Evolutionary conservation across 108 stramenopile species (phyloP), one percentile per base, ranked within the genome.

Genomic region (Fistulifera pelliculosa): DNA sequence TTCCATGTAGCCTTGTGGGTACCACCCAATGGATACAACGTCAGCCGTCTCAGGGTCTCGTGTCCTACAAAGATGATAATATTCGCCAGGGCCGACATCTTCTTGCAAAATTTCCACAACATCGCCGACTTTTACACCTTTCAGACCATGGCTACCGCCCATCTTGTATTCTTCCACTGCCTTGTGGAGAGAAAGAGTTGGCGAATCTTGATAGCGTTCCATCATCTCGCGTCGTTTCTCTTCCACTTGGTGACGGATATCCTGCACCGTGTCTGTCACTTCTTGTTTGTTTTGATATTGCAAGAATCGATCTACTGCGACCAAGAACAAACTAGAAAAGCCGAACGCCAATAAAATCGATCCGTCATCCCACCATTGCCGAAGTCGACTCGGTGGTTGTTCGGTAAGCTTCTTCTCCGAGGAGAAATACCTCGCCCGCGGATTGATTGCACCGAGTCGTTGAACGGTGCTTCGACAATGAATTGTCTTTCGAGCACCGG

Each of bases 31-130:
- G 1, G 77, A 73, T 31, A 64, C 51, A 14, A 38, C 28, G 16
- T 43, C 38, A 25, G 45, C 53, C 13, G 31, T 52, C 18, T 56
- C 53, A 48, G 49, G 49, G 24, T 27, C 49, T 52, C 41, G 16
- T 41, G 71, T 68, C 4, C 81, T 71, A 60, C 89, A 91, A 18
- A 91, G 54, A 70, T 86, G 77, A 62, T 91, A 91, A 43, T 64
- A 62, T 17, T 66, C 27, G 25, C 68, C 69, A 13, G 89, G 89
- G 8, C 89, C 89, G 41, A 91, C 80, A 19, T 69, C 59, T 25
- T 84, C 77, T 58, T 87, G 71, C 18, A 91, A 25, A 14, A 91
- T 66, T 64, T 79, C 61, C 16, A 91, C 79, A 4, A 76, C 66
- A 60, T 87, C 85, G 1, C 83, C 83, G 3, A 78, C 71, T 49